phyloP scores from a whole-genome alignment of 768 basidiomycete genomes.

The Heimioporus sp. region DNA sequence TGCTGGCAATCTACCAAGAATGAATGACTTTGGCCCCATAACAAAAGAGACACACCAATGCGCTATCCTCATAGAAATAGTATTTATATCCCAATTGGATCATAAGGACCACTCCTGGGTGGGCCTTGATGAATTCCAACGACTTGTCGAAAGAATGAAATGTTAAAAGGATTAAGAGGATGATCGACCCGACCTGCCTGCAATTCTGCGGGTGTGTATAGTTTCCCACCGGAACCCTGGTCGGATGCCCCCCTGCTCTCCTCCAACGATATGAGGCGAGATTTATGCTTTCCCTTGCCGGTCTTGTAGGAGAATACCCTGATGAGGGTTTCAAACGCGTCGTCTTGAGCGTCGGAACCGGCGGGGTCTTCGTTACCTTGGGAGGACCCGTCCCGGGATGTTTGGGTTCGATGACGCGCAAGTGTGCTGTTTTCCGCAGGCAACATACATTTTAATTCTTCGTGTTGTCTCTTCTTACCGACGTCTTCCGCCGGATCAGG shows the following conservation, averaged over 20 bases:
- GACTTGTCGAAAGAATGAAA: conserved; percentile 15
- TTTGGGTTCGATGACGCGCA: conserved; percentile 18
- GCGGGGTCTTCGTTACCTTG: conserved; percentile 25
- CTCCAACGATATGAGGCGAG: conserved; percentile 23
- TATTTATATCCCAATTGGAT: conserved; percentile 85
- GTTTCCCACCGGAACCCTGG: conserved; percentile 65
- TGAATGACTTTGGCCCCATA: conserved; percentile 1
- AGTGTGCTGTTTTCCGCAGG: conserved; percentile 45
- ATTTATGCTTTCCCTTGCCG: conserved; percentile 37
- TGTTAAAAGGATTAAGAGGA: not conserved
- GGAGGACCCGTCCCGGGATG: conserved; percentile 22
- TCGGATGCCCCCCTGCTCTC: conserved; percentile 38
- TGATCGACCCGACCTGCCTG: conserved; percentile 44
- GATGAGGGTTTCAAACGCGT: conserved; percentile 45
- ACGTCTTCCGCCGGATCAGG: conserved; percentile 31
- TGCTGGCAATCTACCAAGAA: conserved; percentile 58
- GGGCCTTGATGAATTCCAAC: conserved; percentile 57
- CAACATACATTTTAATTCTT: conserved; percentile 55
- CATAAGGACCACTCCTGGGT: conserved; percentile 69
- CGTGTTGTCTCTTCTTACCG: conserved; percentile 42
- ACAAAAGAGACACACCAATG: conserved; percentile 46
- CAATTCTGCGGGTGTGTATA: conserved; percentile 76
- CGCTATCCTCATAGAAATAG: conserved; percentile 82
- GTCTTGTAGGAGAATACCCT: conserved; percentile 43
- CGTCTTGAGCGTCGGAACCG: conserved; percentile 43